phyloP scores from a whole-genome alignment of 2,329 filamentous ascomycete genomes.

The Aspergillus proliferans region DNA sequence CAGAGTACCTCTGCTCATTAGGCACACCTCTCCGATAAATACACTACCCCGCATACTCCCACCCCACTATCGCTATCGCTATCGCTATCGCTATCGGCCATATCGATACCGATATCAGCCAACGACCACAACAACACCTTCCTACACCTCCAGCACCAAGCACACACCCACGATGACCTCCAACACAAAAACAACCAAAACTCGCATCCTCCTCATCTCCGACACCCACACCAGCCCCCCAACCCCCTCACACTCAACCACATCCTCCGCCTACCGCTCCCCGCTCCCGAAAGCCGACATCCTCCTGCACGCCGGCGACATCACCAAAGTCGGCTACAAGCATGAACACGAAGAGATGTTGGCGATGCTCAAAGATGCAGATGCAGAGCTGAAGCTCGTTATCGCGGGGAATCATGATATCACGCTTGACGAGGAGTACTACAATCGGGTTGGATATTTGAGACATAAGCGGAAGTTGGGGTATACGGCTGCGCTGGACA shows the following conservation, averaged over 20 bases:
- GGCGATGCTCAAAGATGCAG: slow-evolving; percentile 41
- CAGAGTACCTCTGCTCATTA: too few relatives aligned
- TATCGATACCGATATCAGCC: not conserved
- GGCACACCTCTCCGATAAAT: too few relatives aligned
- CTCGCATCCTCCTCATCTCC: slow-evolving; percentile 38
- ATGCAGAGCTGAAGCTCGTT: slow-evolving; percentile 54
- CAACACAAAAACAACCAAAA: slow-evolving; percentile 23
- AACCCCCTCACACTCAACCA: slow-evolving; percentile 11
- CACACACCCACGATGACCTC: slow-evolving; percentile 7
- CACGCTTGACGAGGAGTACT: slow-evolving; percentile 49
- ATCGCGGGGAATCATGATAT: slow-evolving; percentile 61
- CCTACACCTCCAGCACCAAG: not conserved
- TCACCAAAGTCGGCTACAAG: slow-evolving; percentile 47
- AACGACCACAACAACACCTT: not conserved
- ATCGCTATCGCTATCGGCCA: not conserved
- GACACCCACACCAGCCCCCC: slow-evolving; percentile 36
- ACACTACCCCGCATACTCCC: too few relatives aligned
- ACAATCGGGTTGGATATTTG: slow-evolving; percentile 23
- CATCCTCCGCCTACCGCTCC: slow-evolving; percentile 26
- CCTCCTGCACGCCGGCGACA: slow-evolving; percentile 54
- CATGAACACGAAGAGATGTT: slow-evolving; percentile 45
- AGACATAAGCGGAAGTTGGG: slow-evolving; percentile 21
- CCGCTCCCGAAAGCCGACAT: slow-evolving; percentile 49
- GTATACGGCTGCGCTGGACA: slow-evolving; percentile 8
- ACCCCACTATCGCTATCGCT: not conserved